phyloP scores from a whole-genome alignment of 108 stramenopile genomes.

The Phaeodactylum tricornutum region DNA sequence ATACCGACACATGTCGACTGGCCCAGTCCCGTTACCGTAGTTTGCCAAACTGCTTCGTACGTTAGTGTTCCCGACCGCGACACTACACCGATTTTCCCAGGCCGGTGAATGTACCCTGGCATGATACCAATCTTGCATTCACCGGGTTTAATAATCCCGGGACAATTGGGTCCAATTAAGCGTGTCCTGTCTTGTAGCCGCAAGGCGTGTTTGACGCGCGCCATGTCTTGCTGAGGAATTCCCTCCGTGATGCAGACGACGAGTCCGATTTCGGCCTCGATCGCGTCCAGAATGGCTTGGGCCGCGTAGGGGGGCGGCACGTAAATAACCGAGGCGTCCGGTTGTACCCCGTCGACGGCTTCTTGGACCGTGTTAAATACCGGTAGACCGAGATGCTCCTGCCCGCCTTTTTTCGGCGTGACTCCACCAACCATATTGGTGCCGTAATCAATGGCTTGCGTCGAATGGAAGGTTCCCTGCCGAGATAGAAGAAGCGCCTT shows the following conservation, averaged over 20 bases:
- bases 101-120: conserved; percentile 98
- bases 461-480: conserved; percentile 75
- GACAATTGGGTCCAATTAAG: conserved; percentile 98
- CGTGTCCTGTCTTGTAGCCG: conserved; percentile 71
- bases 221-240: conserved; percentile 99
- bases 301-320: conserved; percentile 97
- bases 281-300: conserved; percentile 88
- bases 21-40: conserved; percentile 91
- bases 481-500: background rate
- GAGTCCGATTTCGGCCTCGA: conserved; percentile 90
- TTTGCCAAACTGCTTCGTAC: conserved; percentile 98
- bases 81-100: conserved; percentile 97
- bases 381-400: conserved; percentile 87
- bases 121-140: conserved; percentile 99
- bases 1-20: conserved; percentile 98
- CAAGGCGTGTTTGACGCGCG: conserved; percentile 87
- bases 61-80: conserved; percentile 93
- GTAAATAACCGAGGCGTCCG: conserved; percentile 98
- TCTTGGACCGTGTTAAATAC: conserved; percentile 94
- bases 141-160: conserved; percentile 98
- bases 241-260: conserved; percentile 99
- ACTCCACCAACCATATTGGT: conserved; percentile 98
- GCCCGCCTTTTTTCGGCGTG: conserved; percentile 95
- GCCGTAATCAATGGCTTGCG: conserved; percentile 97
- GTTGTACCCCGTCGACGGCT: conserved; percentile 72